A percentile compares a stretch with the other conserved stretches of the same genome.
phyloP scores from a whole-genome alignment of 2,329 filamentous ascomycete species.

The Cryphonectria carpinicola region DNA sequence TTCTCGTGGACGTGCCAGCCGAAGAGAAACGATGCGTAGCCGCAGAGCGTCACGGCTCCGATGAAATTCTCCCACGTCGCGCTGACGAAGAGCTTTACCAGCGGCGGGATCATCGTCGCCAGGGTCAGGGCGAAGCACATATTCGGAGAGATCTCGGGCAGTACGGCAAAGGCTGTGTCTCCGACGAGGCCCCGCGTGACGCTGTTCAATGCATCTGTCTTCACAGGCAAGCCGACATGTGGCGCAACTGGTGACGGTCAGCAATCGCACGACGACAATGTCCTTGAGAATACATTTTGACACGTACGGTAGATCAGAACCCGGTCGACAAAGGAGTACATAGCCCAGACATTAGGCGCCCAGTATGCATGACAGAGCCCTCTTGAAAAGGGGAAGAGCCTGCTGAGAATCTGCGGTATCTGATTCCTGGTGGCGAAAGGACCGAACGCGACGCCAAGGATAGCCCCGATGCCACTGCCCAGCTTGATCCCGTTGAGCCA shows the following conservation, averaged over 20 bases:
- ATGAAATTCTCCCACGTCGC: constrained; percentile 91
- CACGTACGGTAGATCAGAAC: constrained; percentile 76
- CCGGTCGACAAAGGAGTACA: constrained; percentile 91
- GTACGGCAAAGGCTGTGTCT: constrained; percentile 89
- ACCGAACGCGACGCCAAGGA: constrained; percentile 83
- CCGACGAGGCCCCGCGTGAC: constrained; percentile 93
- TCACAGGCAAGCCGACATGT: constrained; percentile 73
- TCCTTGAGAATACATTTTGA: neutral
- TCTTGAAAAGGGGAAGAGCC: constrained; percentile 91
- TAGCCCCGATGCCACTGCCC: constrained; percentile 68
- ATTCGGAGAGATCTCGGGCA: constrained; percentile 82
- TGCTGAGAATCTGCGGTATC: constrained; percentile 69
- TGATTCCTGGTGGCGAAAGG: constrained; percentile 76
- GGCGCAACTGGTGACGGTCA: constrained; percentile 70
- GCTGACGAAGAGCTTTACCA: constrained; percentile 79
- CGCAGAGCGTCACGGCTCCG: constrained; percentile 87
- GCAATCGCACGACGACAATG: constrained; percentile 28
- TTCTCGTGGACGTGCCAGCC: constrained; percentile 99
- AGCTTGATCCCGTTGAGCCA: constrained; percentile 84
- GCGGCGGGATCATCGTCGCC: constrained; percentile 76
- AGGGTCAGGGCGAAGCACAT: constrained; percentile 83
- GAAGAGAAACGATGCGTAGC: constrained; percentile 95
- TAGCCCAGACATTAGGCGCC: constrained; percentile 96
- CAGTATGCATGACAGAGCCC: constrained; percentile 97
- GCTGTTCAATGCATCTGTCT: constrained; percentile 77